Conservation (phyloP, 1,284 basidiomycete genomes). For the Cryptococcus floricola region DNA sequence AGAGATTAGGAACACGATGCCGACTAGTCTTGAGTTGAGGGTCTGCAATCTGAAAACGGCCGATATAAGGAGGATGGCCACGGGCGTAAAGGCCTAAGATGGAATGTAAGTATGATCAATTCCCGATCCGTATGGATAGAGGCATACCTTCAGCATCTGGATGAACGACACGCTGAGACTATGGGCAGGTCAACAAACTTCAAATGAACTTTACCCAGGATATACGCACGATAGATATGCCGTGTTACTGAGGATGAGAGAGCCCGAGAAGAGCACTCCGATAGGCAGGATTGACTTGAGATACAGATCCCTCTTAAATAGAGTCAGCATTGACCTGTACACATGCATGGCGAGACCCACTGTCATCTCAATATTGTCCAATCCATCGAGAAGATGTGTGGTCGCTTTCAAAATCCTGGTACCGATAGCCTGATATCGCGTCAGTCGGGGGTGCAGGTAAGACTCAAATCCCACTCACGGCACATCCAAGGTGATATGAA, state of each 20-base stretch:
- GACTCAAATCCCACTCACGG: conserved; percentile 25
- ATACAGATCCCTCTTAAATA: conserved; percentile 62
- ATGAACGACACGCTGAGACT: conserved; percentile 92
- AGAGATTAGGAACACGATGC: conserved; percentile 62
- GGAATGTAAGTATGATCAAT: neutral
- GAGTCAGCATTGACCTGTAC: neutral
- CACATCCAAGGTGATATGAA: conserved; percentile 48
- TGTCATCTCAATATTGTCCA: conserved; percentile 77
- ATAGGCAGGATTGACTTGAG: conserved; percentile 86
- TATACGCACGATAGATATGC: conserved; percentile 65
- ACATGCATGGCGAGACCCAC: conserved; percentile 21
- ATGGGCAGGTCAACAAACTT: conserved; percentile 3
- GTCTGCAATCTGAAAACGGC: conserved; percentile 82
- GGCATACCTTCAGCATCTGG: conserved; percentile 87
- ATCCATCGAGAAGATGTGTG: conserved; percentile 77
- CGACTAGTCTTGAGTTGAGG: conserved; percentile 68
- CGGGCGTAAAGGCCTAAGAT: conserved; percentile 83
- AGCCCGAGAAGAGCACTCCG: conserved; percentile 85
- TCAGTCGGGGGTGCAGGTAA: neutral
- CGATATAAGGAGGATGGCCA: conserved; percentile 88
- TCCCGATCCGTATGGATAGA: neutral
- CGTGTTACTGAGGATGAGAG: conserved; percentile 88
- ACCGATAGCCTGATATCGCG: conserved; percentile 64
- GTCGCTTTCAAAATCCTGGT: conserved; percentile 83
- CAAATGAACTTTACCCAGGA: no score